Percentiles rank a stretch among this genome's conserved stretches.
Evolutionary conservation across 2,329 filamentous ascomycete genomes (phyloP).

Genomic region (Fusarium sp.): DNA sequence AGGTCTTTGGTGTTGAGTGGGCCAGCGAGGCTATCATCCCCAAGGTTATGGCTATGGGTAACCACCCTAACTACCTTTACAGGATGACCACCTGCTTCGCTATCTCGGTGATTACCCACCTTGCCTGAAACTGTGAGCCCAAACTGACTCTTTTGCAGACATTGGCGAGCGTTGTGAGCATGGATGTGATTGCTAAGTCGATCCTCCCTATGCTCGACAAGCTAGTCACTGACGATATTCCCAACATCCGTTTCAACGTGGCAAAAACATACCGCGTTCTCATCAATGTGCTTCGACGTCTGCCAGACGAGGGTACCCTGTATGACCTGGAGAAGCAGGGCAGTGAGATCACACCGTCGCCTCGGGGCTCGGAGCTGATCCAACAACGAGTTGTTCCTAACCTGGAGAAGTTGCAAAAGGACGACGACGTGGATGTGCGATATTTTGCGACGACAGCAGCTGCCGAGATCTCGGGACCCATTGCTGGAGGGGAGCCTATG

Average conservation of each 20-base stretch:
- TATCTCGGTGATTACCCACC: conserved; percentile 79
- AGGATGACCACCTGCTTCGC: conserved; percentile 99
- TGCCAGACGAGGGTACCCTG: conserved; percentile 89
- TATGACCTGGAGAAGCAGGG: conserved; percentile 85
- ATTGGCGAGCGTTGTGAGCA: conserved; percentile 88
- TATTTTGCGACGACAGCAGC: conserved; percentile 96
- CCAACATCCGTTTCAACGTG: conserved; percentile 99
- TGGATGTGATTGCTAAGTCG: conserved; percentile 91
- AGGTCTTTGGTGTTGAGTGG: conserved; percentile 98
- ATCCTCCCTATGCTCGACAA: conserved; percentile 97
- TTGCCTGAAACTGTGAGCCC: background rate
- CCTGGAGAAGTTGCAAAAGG: conserved; percentile 93
- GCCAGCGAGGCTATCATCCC: conserved; percentile 96
- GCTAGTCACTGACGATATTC: conserved; percentile 92
- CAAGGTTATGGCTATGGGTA: conserved; percentile 98
- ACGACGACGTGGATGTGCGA: conserved; percentile 97
- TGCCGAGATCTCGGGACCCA: conserved; percentile 62
- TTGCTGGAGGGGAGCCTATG: conserved; percentile 67
- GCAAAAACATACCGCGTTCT: conserved; percentile 95
- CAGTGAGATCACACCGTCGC: conserved; percentile 69
- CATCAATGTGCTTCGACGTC: conserved; percentile 88
- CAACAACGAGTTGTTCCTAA: conserved; percentile 88
- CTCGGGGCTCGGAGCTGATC: conserved; percentile 81
- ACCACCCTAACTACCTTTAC: conserved; percentile 98
- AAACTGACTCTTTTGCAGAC: conserved; percentile 68